Evolutionary conservation across 202 grass and related monocot genomes (phyloP), one percentile per base, ranked within the genome.

Genomic region (Saccharum hybrid): DNA sequence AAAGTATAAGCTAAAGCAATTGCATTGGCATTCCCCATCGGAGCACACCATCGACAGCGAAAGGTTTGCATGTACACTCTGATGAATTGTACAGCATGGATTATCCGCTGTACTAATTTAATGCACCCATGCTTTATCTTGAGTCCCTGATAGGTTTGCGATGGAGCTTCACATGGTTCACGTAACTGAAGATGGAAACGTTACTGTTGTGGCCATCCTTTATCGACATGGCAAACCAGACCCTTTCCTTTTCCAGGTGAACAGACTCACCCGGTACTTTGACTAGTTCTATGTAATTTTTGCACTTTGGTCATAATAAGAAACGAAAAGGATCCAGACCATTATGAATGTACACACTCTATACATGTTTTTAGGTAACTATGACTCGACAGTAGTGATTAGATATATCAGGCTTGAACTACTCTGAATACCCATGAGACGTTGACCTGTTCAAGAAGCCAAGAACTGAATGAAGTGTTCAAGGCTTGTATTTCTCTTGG

Each of bases 111-210:
- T 34, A 52, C 59, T 86, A 57, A 77, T 18, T 77, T 8, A 60
- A 34, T 51, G 14, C 15, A 40, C 1, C 2, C 22, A 5, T 86
- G 57, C 30, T n/a, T 43, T 88, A 88, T 10, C 13, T 78, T 73
- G 22, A 30, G 6, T 72, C 69, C 69, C 4, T 73, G 63, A 52
- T 51, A 97, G 92, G 52, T 94, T 90, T 86, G 75, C 77, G 0
- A 83, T 89, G 84, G 94, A 97, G 68, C 88, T 94, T 66, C 94
- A 93, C 39, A 83, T 97, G 88, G 88, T 97, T 75, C 94, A 97
- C 81, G 30, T 39, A 34, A 81, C 48, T 37, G 84, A 89, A 28
- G 81, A 91, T 10, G 90, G 86, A 14, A 82, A 88, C 22, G 64
- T 93, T 63, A 84, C 82, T 63, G 86, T 91, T n/a, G 42, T 93